Conservation (phyloP, 352 stramenopile species). For the Hyaloperonospora arabidopsidis region DNA sequence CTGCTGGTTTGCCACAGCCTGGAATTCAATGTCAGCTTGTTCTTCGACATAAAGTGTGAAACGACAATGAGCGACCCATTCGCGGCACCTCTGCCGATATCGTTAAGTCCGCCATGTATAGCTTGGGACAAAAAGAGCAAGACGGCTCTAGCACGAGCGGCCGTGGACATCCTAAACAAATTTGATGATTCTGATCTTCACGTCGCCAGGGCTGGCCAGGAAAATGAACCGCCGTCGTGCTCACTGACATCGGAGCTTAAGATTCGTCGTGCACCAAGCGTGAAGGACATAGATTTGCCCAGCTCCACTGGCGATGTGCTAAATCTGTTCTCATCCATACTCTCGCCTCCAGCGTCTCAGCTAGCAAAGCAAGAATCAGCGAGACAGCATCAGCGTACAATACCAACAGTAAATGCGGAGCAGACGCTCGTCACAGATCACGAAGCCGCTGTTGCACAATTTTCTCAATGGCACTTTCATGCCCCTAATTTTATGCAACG, state of each 20-base stretch:
- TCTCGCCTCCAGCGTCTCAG: conserved; percentile 18
- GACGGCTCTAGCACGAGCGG: not conserved
- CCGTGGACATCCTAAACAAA: conserved; percentile 3
- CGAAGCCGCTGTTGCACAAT: conserved; percentile 15
- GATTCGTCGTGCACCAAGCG: conserved; percentile 21
- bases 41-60: conserved; percentile 71
- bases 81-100: conserved; percentile 61
- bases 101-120: conserved; percentile 28
- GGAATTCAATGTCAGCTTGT: conserved; percentile 69
- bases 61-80: conserved; percentile 56
- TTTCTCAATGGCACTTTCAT: conserved; percentile 60
- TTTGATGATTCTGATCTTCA: conserved; percentile 10
- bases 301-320: conserved; percentile 14
- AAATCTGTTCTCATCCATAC: conserved; percentile 13
- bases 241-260: conserved; percentile 5
- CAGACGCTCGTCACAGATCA: conserved; percentile 32
- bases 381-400: conserved; percentile 25
- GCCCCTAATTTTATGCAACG: conserved; percentile 52
- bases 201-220: conserved; percentile 7
- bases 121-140: conserved; percentile 7
- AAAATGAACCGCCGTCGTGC: conserved; percentile 3
- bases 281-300: conserved; percentile 18
- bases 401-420: conserved; percentile 23
- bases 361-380: conserved; percentile 16
- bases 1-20: conserved; percentile 75